Percentiles rank a stretch among this genome's conserved stretches.
These are phyloP conservation scores for Ophiostoma quercus DNA, from an alignment of 2,329 filamentous ascomycete genomes.

Conservation along the genomic window DNA sequence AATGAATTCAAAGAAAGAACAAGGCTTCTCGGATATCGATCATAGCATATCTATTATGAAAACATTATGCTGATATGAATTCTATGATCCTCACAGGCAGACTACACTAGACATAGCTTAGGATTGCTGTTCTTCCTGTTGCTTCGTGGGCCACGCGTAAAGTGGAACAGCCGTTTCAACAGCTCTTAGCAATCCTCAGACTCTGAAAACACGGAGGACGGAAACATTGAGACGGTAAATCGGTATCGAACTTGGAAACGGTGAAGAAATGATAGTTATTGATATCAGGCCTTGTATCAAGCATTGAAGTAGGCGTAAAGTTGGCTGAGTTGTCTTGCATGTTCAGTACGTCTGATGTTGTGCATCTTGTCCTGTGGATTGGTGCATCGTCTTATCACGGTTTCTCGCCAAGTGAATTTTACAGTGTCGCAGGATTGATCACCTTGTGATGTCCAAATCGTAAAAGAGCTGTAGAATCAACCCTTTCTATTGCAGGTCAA, in stretches of 20 bases:
- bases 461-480: neutral
- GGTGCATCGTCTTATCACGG: neutral
- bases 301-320: neutral
- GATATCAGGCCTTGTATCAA: neutral
- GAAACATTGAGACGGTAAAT: neutral
- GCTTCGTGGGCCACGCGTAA: neutral
- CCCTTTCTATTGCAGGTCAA: neutral
- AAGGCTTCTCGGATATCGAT: neutral
- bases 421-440: neutral
- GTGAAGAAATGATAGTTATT: neutral
- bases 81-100: neutral
- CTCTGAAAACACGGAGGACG: neutral
- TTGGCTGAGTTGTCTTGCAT: neutral
- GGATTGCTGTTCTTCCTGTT: too few relatives aligned
- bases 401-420: neutral
- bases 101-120: neutral
- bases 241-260: neutral
- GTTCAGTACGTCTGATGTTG: neutral
- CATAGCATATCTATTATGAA: neutral
- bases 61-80: neutral
- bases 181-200: neutral
- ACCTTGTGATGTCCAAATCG: neutral
- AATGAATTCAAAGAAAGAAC: neutral
- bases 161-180: conserved; percentile 5
- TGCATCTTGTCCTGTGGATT: neutral